Conservation (phyloP, 2,329 filamentous ascomycete genomes). For the Ophiognomonia clavigignenti-juglandacearum region DNA sequence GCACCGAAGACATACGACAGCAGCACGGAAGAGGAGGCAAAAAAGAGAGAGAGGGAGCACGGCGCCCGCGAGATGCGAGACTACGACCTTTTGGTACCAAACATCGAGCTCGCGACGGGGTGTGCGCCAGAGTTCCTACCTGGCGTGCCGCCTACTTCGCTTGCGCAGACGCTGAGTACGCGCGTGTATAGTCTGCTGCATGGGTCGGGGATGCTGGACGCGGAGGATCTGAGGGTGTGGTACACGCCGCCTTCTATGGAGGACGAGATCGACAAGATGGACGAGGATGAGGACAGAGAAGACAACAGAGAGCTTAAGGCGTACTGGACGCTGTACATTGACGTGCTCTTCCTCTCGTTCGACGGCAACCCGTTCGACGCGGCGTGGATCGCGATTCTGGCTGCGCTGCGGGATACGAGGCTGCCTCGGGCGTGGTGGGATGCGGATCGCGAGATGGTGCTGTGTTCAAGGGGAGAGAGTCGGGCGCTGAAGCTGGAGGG, state of each 20-base stretch:
- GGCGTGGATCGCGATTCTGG: slow-evolving; percentile 78
- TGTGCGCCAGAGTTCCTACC: slow-evolving; percentile 83
- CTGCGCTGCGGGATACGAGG: slow-evolving; percentile 72
- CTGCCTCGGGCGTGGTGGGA: slow-evolving; percentile 82
- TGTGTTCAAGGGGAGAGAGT: slow-evolving; percentile 61
- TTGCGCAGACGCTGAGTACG: slow-evolving; percentile 82
- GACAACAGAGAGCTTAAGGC: slow-evolving; percentile 55
- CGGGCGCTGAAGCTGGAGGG: slow-evolving; percentile 55
- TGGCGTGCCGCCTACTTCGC: slow-evolving; percentile 70
- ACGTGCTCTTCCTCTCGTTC: slow-evolving; percentile 89
- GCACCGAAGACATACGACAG: slow-evolving; percentile 15
- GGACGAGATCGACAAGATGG: slow-evolving; percentile 37
- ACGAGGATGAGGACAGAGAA: slow-evolving; percentile 25
- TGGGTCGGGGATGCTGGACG: slow-evolving; percentile 60
- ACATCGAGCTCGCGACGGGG: slow-evolving; percentile 87
- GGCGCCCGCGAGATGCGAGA: slow-evolving; percentile 47
- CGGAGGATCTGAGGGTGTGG: slow-evolving; percentile 69
- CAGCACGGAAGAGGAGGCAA: slow-evolving; percentile 21
- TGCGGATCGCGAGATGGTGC: slow-evolving; percentile 68
- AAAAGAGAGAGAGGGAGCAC: slow-evolving; percentile 18
- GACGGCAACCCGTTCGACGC: slow-evolving; percentile 91
- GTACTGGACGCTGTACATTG: slow-evolving; percentile 94
- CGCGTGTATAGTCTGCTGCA: slow-evolving; percentile 73
- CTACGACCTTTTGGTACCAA: slow-evolving; percentile 79
- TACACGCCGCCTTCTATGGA: slow-evolving; percentile 49